These are phyloP conservation scores for Paralagenidium karlingii DNA, from an alignment of 352 stramenopile genomes.

Conservation along the genomic window DNA sequence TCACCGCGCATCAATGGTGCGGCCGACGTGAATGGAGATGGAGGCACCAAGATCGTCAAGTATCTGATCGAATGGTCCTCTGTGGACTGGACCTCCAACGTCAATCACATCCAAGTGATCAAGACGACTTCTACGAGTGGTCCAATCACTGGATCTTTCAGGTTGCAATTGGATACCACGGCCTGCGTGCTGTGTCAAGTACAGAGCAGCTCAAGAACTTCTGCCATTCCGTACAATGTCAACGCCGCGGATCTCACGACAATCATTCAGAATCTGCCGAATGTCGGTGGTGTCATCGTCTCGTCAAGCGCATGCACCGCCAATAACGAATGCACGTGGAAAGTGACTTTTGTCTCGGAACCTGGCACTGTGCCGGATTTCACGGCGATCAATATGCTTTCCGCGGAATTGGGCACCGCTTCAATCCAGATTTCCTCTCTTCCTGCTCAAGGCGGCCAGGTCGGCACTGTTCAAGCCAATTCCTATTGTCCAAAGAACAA, in stretches of 20 bases:
- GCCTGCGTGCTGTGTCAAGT: slow-evolving; percentile 66
- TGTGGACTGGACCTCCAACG: slow-evolving; percentile 51
- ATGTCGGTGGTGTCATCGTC: slow-evolving; percentile 86
- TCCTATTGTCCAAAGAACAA: slow-evolving; percentile 34
- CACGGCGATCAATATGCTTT: slow-evolving; percentile 16
- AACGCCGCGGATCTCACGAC: slow-evolving; percentile 45
- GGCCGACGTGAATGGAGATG: slow-evolving; percentile 66
- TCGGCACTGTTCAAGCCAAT: slow-evolving; percentile 20
- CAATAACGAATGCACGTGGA: slow-evolving; percentile 61
- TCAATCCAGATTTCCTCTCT: slow-evolving; percentile 20
- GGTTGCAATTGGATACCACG: slow-evolving; percentile 78
- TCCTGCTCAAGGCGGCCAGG: slow-evolving; percentile 7
- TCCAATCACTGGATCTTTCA: slow-evolving; percentile 24
- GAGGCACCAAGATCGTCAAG: slow-evolving; percentile 68
- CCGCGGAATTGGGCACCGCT: slow-evolving; percentile 18
- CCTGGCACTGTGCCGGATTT: slow-evolving; percentile 35
- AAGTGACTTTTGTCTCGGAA: slow-evolving; percentile 66
- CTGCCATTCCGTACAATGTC: slow-evolving; percentile 58
- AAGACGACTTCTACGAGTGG: slow-evolving; percentile 16
- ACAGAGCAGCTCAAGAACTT: slow-evolving; percentile 37
- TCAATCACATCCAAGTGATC: slow-evolving; percentile 52
- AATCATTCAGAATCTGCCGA: slow-evolving; percentile 87
- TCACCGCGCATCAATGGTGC: slow-evolving; percentile 28
- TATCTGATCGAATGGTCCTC: slow-evolving; percentile 93
- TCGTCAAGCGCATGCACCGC: slow-evolving; percentile 14